phyloP scores from a whole-genome alignment of 2,329 filamentous ascomycete genomes.

The Thelonectria rubi region DNA sequence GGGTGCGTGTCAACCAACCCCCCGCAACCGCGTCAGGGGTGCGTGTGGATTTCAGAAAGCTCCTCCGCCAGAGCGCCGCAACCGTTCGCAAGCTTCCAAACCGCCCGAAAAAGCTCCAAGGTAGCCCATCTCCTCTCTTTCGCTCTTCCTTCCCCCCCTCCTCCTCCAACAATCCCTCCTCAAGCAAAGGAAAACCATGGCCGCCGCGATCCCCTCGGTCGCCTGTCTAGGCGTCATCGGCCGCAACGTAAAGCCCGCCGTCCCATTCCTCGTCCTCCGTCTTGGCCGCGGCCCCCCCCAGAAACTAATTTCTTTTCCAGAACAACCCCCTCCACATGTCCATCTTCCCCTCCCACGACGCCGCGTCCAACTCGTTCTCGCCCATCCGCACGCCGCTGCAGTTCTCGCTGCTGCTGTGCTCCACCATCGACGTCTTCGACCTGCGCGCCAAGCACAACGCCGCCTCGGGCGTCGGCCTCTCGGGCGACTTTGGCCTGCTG shows the following conservation, averaged over 20 bases:
- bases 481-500: slow-evolving; percentile 89
- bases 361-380: slow-evolving; percentile 59
- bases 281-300: not conserved
- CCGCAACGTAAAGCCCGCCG: slow-evolving; percentile 73
- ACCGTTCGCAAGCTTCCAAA: slow-evolving; percentile 26
- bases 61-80: slow-evolving; percentile 5
- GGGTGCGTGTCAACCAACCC: slow-evolving; percentile 3
- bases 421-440: slow-evolving; percentile 93
- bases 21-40: not conserved
- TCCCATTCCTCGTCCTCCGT: slow-evolving; percentile 1
- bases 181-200: slow-evolving; percentile 53
- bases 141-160: not conserved
- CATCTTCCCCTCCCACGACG: slow-evolving; percentile 80
- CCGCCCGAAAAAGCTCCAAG: not conserved
- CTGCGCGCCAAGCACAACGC: slow-evolving; percentile 79
- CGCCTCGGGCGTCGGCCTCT: slow-evolving; percentile 58
- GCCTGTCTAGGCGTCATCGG: slow-evolving; percentile 95
- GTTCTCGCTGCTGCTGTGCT: slow-evolving; percentile 90
- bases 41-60: slow-evolving; percentile 20
- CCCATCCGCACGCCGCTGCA: slow-evolving; percentile 80
- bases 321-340: slow-evolving; percentile 96
- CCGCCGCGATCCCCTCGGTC: slow-evolving; percentile 77
- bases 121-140: not conserved
- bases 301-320: slow-evolving; percentile 56
- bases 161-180: not conserved